Conservation (phyloP, 768 basidiomycete genomes). For the Sarcodon aspratus region DNA sequence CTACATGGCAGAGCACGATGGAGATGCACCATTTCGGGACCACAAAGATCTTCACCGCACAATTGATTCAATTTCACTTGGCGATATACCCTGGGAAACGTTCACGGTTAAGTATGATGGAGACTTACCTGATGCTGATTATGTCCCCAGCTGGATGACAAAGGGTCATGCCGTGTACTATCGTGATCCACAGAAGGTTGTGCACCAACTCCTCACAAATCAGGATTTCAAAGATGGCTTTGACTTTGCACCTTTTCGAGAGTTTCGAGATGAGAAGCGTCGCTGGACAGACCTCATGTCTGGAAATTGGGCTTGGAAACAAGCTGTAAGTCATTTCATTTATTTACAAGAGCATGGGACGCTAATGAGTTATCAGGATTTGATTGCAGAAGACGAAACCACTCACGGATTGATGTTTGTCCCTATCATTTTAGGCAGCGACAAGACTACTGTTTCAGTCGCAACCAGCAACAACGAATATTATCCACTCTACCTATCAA, state of each 20-base stretch:
- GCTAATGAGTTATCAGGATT: neutral
- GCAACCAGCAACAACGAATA: slow-evolving; percentile 11
- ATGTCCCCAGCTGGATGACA: slow-evolving; percentile 22
- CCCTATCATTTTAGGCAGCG: slow-evolving; percentile 18
- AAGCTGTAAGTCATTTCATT: slow-evolving; percentile 16
- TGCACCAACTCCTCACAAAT: slow-evolving; percentile 20
- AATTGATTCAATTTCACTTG: slow-evolving; percentile 14
- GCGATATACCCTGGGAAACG: slow-evolving; percentile 14
- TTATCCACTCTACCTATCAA: slow-evolving; percentile 13
- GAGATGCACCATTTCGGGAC: slow-evolving; percentile 5
- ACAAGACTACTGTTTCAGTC: slow-evolving; percentile 29
- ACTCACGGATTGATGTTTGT: slow-evolving; percentile 16
- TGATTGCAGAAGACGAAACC: slow-evolving; percentile 5
- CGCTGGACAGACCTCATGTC: slow-evolving; percentile 26
- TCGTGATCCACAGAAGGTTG: slow-evolving; percentile 17
- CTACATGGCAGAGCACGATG: slow-evolving; percentile 1
- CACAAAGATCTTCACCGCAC: slow-evolving; percentile 10
- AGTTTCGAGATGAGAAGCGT: slow-evolving; percentile 12
- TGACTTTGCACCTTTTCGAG: slow-evolving; percentile 20
- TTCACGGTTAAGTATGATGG: slow-evolving; percentile 13
- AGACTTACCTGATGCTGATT: slow-evolving; percentile 3
- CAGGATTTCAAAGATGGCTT: slow-evolving; percentile 21
- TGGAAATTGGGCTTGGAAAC: slow-evolving; percentile 28
- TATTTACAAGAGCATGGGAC: neutral
- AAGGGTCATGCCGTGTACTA: slow-evolving; percentile 20